These are phyloP conservation scores for Pleurotus sapidus DNA, from an alignment of 768 basidiomycete genomes.

Conservation along the genomic window DNA sequence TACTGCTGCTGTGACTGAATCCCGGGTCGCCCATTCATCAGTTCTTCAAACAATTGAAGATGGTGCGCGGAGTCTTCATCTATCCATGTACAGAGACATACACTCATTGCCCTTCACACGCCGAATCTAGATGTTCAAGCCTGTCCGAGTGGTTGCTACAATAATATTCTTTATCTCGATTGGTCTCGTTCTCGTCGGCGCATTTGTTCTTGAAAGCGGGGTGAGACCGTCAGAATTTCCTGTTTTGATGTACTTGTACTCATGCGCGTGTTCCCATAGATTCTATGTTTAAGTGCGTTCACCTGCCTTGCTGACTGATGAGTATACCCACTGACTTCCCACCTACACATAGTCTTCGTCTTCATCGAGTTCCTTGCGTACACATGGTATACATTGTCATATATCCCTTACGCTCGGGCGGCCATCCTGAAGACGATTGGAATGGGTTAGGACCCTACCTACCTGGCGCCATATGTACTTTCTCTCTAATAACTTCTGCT, in stretches of 20 bases:
- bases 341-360: conserved; percentile 66
- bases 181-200: conserved; percentile 79
- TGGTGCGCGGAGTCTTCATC: conserved; percentile 41
- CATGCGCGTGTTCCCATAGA: conserved; percentile 44
- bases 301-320: background rate
- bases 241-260: conserved; percentile 85
- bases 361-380: conserved; percentile 90
- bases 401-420: conserved; percentile 88
- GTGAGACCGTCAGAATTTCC: conserved; percentile 35
- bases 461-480: background rate
- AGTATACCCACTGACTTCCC: conserved; percentile 9
- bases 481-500: conserved; percentile 10
- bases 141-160: conserved; percentile 81
- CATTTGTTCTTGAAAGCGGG: conserved; percentile 71
- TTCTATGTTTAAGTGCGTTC: conserved; percentile 65
- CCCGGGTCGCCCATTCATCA: conserved; percentile 19
- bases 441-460: conserved; percentile 26
- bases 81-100: background rate
- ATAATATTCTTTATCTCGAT: conserved; percentile 77
- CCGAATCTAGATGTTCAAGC: conserved; percentile 83
- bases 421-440: conserved; percentile 68
- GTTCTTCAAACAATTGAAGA: conserved; percentile 80
- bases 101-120: background rate
- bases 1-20: no score
- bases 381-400: conserved; percentile 84